Conservation (phyloP, 2,329 filamentous ascomycete genomes). For the Stylonectria norvegica region DNA sequence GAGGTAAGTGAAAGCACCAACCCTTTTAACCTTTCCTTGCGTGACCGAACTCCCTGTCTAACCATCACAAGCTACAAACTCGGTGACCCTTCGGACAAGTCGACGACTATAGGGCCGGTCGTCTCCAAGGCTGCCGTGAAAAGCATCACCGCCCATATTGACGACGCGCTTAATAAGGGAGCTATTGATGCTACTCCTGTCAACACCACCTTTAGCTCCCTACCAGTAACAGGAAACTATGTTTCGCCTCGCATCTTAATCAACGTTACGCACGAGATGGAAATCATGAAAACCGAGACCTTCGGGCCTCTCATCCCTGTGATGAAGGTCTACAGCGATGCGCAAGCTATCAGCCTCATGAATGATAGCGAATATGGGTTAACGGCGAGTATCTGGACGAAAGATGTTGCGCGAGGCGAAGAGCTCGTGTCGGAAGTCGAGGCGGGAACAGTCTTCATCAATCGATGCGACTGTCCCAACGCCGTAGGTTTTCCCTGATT, state of each 20-base stretch:
- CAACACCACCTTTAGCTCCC: conserved; percentile 70
- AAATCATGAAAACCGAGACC: conserved; percentile 88
- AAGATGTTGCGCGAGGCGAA: not conserved
- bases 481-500: not conserved
- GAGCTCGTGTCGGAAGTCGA: not conserved
- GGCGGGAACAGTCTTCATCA: conserved; percentile 1
- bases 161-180: conserved; percentile 78
- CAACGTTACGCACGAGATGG: conserved; percentile 77
- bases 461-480: not conserved
- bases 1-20: conserved; percentile 49
- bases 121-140: conserved; percentile 76
- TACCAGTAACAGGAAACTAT: conserved; percentile 79
- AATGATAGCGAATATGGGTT: conserved; percentile 1
- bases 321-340: conserved; percentile 78
- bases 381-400: not conserved
- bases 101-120: conserved; percentile 83
- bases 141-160: conserved; percentile 72
- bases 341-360: conserved; percentile 64
- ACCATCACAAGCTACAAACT: conserved; percentile 60
- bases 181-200: conserved; percentile 81
- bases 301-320: conserved; percentile 92
- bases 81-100: conserved; percentile 78
- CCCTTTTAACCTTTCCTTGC: too few species aligned
- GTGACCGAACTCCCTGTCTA: too few species aligned
- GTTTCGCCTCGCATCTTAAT: conserved; percentile 81